Evolutionary conservation across 768 basidiomycete genomes (phyloP).

Genomic region (Tremella yokohamensis): DNA sequence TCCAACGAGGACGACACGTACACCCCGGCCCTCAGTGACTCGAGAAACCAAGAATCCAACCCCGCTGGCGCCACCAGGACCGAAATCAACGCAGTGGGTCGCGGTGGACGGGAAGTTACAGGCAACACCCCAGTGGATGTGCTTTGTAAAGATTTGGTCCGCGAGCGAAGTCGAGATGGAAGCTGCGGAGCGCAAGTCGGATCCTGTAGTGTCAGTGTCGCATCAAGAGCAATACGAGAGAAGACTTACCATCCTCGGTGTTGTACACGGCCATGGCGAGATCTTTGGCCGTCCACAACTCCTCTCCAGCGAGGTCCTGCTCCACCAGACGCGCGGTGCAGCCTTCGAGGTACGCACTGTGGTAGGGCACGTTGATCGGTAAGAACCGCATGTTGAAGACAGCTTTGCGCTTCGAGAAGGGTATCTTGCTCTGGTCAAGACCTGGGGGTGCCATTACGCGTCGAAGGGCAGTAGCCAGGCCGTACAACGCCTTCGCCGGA

Average conservation of each 20-base stretch:
- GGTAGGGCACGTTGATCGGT: constrained; percentile 93
- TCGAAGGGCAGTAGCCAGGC: constrained; percentile 83
- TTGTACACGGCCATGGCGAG: constrained; percentile 82
- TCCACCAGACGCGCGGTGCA: constrained; percentile 70
- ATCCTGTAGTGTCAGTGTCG: constrained; percentile 57
- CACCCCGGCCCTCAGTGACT: constrained; percentile 88
- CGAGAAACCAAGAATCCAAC: constrained; percentile 86
- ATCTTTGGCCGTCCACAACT: constrained; percentile 65
- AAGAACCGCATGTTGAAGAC: constrained; percentile 90
- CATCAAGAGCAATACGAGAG: too few species aligned
- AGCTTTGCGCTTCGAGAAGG: constrained; percentile 90
- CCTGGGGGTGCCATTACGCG: constrained; percentile 83
- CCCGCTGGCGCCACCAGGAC: constrained; percentile 88
- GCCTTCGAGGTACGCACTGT: constrained; percentile 75
- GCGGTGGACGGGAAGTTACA: constrained; percentile 84
- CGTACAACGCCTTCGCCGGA: constrained; percentile 83
- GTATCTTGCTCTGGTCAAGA: constrained; percentile 84
- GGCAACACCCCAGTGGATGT: constrained; percentile 89
- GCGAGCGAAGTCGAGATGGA: constrained; percentile 83
- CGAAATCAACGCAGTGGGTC: constrained; percentile 94
- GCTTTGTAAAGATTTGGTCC: constrained; percentile 85
- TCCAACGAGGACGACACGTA: constrained; percentile 84
- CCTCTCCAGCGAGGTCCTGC: constrained; percentile 72
- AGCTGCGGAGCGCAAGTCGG: constrained; percentile 70
- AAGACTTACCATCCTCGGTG: constrained; percentile 76